Conservation (phyloP, 2,329 filamentous ascomycete species). For the Penicillium occitanis region DNA sequence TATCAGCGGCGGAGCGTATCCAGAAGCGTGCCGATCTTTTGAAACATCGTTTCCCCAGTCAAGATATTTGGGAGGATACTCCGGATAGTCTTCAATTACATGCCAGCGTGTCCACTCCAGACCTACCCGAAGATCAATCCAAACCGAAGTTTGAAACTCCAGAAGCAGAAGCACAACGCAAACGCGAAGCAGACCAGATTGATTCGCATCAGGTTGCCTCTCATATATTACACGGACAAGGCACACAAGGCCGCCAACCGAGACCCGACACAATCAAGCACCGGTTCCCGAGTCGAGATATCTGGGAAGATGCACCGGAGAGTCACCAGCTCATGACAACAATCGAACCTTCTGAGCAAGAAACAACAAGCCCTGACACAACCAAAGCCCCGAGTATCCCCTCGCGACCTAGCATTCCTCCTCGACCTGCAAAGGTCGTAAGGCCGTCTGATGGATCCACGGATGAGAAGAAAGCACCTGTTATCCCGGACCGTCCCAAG, state of each 20-base stretch:
- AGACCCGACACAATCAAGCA: slow-evolving; percentile 59
- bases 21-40: slow-evolving; percentile 55
- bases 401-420: slow-evolving; percentile 26
- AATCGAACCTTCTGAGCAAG: slow-evolving; percentile 51
- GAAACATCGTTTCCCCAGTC: slow-evolving; percentile 79
- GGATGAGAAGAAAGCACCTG: slow-evolving; percentile 53
- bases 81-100: slow-evolving; percentile 76
- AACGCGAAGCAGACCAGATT: slow-evolving; percentile 42
- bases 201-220: slow-evolving; percentile 37
- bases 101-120: slow-evolving; percentile 81
- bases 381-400: slow-evolving; percentile 35
- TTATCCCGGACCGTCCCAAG: slow-evolving; percentile 60
- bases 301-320: slow-evolving; percentile 93
- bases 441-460: slow-evolving; percentile 40
- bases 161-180: slow-evolving; percentile 51
- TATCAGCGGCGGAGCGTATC: slow-evolving; percentile 56
- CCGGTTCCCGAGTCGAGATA: slow-evolving; percentile 85
- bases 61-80: slow-evolving; percentile 96
- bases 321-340: slow-evolving; percentile 77
- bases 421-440: slow-evolving; percentile 33
- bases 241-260: slow-evolving; percentile 28
- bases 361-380: slow-evolving; percentile 43
- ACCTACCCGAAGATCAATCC: slow-evolving; percentile 53
- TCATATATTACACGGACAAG: slow-evolving; percentile 33
- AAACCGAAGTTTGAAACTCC: slow-evolving; percentile 44